Evolutionary conservation across 2,329 filamentous ascomycete species (phyloP), one percentile per base, ranked within the genome.

Genomic region (Leptographium wingfieldii): DNA sequence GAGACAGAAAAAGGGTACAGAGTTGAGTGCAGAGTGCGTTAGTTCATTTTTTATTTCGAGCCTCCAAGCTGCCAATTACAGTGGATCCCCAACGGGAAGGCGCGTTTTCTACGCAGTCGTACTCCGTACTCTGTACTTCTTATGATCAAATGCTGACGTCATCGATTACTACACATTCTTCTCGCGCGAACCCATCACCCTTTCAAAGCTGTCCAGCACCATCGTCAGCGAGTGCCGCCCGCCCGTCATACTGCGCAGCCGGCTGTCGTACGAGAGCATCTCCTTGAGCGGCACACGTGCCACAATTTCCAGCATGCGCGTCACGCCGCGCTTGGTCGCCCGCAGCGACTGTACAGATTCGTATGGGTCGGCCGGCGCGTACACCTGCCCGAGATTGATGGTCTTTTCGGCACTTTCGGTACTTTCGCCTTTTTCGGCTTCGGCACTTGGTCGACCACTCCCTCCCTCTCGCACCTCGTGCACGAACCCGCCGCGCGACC

Each of bases 221-320:
- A 84, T 80, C 1, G 79, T 80, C 69, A 84, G 74, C 5, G 79
- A 76, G 67, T 84, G 81, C 2, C 94, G 80, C 0, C 94, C 94
- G 3, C 87, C 88, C 3, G 92, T 99, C 76, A 96, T 80, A 72
- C 90, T 92, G 58, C 94, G 79, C 64, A 99, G 73, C 69, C 95
- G 89, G 70, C 90, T 90, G 66, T 97, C 77, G 72, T 97, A 99
- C 51, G 92, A 89, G 43, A 97, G 86, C 90, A 97, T 96, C 73
- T 97, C 92, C 73, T 94, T 95, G 67, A 97, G 78, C 38, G 94
- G 94, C 33, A 97, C 92, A 67, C 88, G 84, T 27, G 92, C 94
- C 12, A 87, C 85, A 65, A 99, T 90, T 56, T 86, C 80, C 61
- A 80, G 76, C 74, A 75, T 77, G 54, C 77, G 74, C 59, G 74